Conservation (phyloP, 306 rosid species). For the Erythrophleum fordii region DNA sequence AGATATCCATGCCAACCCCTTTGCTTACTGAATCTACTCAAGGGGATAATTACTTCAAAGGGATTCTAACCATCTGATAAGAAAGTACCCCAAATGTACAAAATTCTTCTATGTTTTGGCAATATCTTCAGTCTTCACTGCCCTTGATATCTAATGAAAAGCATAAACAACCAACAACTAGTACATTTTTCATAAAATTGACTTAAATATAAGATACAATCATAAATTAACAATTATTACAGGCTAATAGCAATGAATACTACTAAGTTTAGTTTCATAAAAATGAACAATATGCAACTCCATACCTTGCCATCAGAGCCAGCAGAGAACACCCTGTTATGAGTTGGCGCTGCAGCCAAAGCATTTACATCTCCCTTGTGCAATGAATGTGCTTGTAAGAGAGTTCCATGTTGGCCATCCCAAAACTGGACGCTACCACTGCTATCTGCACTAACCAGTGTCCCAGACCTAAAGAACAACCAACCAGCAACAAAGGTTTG, state of each 20-base stretch:
- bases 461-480: conserved; percentile 71
- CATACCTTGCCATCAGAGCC: conserved; percentile 98
- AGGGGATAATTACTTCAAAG: neutral
- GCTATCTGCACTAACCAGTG: conserved; percentile 98
- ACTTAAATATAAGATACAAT: neutral
- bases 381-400: conserved; percentile 72
- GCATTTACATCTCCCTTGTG: conserved; percentile 92
- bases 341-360: conserved; percentile 85
- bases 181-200: neutral
- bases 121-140: neutral
- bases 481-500: conserved; percentile 31
- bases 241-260: neutral
- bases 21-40: neutral
- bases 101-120: neutral
- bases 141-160: neutral
- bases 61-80: neutral
- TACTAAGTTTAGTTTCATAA: neutral
- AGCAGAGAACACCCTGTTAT: conserved; percentile 86
- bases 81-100: neutral
- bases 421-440: conserved; percentile 96
- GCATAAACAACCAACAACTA: neutral
- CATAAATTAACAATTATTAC: neutral
- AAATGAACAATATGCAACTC: conserved; percentile 25
- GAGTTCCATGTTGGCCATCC: conserved; percentile 86
- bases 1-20: neutral